These are phyloP conservation scores for Phylloporus sp. DNA, from an alignment of 768 basidiomycete species.

Conservation along the genomic window DNA sequence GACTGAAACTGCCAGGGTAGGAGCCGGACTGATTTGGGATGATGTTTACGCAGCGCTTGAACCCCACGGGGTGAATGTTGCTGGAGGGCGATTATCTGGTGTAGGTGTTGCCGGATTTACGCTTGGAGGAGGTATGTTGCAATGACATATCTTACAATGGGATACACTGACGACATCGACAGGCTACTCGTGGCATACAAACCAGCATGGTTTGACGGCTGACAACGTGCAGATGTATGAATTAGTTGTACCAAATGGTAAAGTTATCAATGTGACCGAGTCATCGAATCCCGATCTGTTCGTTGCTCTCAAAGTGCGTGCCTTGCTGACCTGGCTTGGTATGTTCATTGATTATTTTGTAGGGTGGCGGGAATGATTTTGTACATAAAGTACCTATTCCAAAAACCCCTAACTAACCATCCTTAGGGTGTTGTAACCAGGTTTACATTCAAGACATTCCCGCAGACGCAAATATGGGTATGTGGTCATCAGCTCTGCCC, in stretches of 20 bases:
- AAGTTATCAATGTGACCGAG: slow-evolving; percentile 33
- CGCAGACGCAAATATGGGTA: slow-evolving; percentile 58
- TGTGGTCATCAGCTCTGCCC: slow-evolving; percentile 7
- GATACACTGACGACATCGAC: background rate
- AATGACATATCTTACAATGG: too few relatives aligned
- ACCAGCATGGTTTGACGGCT: slow-evolving; percentile 52
- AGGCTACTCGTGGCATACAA: slow-evolving; percentile 61
- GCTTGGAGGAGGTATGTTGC: slow-evolving; percentile 47
- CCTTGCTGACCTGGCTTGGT: background rate
- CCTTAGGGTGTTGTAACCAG: slow-evolving; percentile 51
- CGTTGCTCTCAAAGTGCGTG: slow-evolving; percentile 37
- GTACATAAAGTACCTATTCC: slow-evolving; percentile 16
- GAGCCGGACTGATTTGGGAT: slow-evolving; percentile 37
- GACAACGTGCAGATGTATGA: slow-evolving; percentile 53
- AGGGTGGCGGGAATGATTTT: slow-evolving; percentile 63
- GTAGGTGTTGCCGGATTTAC: slow-evolving; percentile 55
- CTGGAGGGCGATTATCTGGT: slow-evolving; percentile 50
- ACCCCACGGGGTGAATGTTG: slow-evolving; percentile 46
- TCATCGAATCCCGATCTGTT: slow-evolving; percentile 35
- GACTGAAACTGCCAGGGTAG: slow-evolving; percentile 37
- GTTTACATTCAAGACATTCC: slow-evolving; percentile 46
- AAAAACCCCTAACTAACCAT: background rate
- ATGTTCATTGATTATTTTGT: background rate
- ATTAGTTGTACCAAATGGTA: slow-evolving; percentile 47
- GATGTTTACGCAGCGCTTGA: slow-evolving; percentile 45